Evolutionary conservation across 2,329 filamentous ascomycete genomes (phyloP).

Genomic region (Fusarium xylarioides): DNA sequence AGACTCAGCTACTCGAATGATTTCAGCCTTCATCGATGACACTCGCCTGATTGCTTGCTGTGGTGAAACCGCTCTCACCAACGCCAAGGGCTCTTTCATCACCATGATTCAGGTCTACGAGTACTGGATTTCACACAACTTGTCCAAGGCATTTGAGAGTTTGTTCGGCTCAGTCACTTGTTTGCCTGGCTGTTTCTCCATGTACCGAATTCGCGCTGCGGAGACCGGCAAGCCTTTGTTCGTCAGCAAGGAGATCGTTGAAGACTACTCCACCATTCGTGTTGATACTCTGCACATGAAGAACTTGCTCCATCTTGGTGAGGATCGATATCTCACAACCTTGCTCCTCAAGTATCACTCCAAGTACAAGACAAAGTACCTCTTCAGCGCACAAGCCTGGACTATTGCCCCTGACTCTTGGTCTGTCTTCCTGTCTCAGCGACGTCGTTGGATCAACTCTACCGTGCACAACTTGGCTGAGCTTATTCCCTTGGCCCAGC

Average conservation of each 20-base stretch:
- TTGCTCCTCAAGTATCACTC: constrained; percentile 90
- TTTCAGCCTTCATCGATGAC: constrained; percentile 89
- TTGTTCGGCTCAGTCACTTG: constrained; percentile 97
- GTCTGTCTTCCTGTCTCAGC: constrained; percentile 94
- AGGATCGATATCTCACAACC: constrained; percentile 97
- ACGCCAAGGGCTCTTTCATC: constrained; percentile 90
- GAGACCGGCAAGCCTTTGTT: constrained; percentile 96
- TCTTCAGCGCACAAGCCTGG: constrained; percentile 91
- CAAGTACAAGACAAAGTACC: constrained; percentile 98
- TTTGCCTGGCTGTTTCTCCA: constrained; percentile 97
- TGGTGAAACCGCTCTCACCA: constrained; percentile 92
- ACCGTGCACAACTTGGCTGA: constrained; percentile 98
- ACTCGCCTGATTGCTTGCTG: constrained; percentile 93
- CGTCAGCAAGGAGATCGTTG: constrained; percentile 90
- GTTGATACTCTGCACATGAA: constrained; percentile 99
- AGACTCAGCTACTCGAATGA: constrained; percentile 91
- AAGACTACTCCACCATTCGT: constrained; percentile 88
- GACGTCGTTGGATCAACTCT: constrained; percentile 99
- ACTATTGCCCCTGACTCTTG: constrained; percentile 96
- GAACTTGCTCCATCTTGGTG: constrained; percentile 94
- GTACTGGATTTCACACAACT: constrained; percentile 98
- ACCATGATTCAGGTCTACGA: constrained; percentile 99
- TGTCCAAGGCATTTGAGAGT: constrained; percentile 96
- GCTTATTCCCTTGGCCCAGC: constrained; percentile 89
- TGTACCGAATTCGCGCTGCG: constrained; percentile 96